Evolutionary conservation across 768 basidiomycete genomes (phyloP).

Genomic region (Boletus barrowsii): DNA sequence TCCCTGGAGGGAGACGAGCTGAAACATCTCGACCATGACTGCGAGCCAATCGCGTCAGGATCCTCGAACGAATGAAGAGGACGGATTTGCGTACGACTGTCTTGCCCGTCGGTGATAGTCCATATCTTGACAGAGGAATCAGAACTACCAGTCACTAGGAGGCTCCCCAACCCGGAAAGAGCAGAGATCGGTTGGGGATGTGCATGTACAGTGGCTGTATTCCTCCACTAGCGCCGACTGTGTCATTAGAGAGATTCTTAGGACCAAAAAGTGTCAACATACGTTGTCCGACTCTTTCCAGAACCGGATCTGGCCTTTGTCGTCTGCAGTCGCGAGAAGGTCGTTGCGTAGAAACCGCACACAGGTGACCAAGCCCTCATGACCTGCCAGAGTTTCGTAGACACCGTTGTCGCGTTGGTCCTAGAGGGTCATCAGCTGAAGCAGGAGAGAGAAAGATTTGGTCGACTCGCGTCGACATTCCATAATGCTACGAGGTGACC

Average conservation of each 20-base stretch:
- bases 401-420: slow-evolving; percentile 52
- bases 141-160: slow-evolving; percentile 76
- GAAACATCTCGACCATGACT: slow-evolving; percentile 45
- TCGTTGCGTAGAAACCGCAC: slow-evolving; percentile 60
- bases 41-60: background rate
- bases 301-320: slow-evolving; percentile 59
- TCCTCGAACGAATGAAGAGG: background rate
- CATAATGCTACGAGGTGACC: slow-evolving; percentile 57
- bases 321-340: slow-evolving; percentile 69
- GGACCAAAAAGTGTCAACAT: background rate
- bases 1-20: slow-evolving; percentile 61
- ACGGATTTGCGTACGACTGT: slow-evolving; percentile 27
- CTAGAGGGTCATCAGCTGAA: slow-evolving; percentile 33
- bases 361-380: slow-evolving; percentile 71
- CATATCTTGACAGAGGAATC: slow-evolving; percentile 80
- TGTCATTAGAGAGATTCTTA: slow-evolving; percentile 12
- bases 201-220: slow-evolving; percentile 43
- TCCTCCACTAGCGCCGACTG: slow-evolving; percentile 52
- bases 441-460: background rate
- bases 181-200: slow-evolving; percentile 72
- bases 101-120: slow-evolving; percentile 36
- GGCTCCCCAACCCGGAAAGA: slow-evolving; percentile 47
- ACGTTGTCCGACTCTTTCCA: slow-evolving; percentile 50
- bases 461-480: slow-evolving; percentile 45
- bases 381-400: slow-evolving; percentile 68